Percentiles rank a stretch among this genome's conserved stretches.
phyloP scores from a whole-genome alignment of 257 asterid species.

The Jaltomata sinuosa region DNA sequence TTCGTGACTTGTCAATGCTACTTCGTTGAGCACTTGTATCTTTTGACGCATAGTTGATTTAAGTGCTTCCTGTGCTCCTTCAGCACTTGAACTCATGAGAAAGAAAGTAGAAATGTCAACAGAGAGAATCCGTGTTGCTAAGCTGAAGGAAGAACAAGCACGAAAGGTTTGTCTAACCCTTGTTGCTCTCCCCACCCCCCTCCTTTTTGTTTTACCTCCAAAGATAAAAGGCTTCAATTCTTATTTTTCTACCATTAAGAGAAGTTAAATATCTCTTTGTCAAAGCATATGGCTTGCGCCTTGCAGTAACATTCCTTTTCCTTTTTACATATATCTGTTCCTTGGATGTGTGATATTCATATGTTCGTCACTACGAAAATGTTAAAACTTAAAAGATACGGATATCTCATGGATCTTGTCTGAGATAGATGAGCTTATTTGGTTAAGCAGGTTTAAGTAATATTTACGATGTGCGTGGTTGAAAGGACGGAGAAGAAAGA shows the following conservation, averaged over 20 bases:
- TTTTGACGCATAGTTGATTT: not conserved
- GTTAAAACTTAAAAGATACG: no score
- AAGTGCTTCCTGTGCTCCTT: not conserved
- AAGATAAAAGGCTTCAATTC: not conserved
- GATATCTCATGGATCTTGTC: not conserved
- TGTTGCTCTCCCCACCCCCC: not conserved
- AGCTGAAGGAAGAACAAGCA: conserved; percentile 74
- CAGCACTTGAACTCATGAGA: conserved; percentile 95
- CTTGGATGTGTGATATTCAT: not conserved
- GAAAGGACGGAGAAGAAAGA: not conserved
- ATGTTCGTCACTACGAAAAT: not conserved
- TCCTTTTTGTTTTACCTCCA: not conserved
- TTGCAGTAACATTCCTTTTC: not conserved
- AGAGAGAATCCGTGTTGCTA: conserved; percentile 66
- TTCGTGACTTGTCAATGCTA: conserved; percentile 1
- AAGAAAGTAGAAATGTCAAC: conserved; percentile 83
- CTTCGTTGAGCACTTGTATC: not conserved
- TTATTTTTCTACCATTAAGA: not conserved
- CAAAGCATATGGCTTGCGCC: not conserved
- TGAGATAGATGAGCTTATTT: not conserved
- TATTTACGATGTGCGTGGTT: not conserved
- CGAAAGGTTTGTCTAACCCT: conserved; percentile 39
- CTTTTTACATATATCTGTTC: not conserved
- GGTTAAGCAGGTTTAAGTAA: not conserved
- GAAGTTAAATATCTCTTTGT: not conserved